Evolutionary conservation across 192 early-diverging fungal species (phyloP).

Genomic region (Umbelopsis sp.): DNA sequence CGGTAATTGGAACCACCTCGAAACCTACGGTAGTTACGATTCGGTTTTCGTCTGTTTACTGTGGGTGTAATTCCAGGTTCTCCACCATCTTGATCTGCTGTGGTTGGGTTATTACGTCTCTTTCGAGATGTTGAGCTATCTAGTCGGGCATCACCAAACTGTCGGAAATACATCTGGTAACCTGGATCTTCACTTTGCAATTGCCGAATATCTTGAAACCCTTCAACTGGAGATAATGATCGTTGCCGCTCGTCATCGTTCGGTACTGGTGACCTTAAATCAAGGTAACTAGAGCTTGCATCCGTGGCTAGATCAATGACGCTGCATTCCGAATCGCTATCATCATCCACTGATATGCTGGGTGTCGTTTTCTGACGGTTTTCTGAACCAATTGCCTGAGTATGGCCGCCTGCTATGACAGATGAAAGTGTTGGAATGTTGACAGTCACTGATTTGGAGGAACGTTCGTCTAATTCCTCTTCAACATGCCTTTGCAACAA

Average conservation of each 20-base stretch:
- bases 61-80: background rate
- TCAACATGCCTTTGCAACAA: slow-evolving; percentile 1
- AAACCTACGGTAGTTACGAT: background rate
- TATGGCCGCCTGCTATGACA: too few species aligned
- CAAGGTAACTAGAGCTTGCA: background rate
- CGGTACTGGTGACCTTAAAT: background rate
- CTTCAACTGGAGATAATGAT: background rate
- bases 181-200: background rate
- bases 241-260: background rate
- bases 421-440: too few species aligned
- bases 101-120: background rate
- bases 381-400: too few species aligned
- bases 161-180: slow-evolving; percentile 5
- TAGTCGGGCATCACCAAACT: background rate
- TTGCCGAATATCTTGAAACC: slow-evolving; percentile 7
- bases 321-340: slow-evolving; percentile 1
- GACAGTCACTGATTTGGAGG: background rate
- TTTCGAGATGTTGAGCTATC: background rate
- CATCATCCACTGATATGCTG: background rate
- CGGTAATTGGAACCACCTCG: background rate
- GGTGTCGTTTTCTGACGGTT: too few species aligned
- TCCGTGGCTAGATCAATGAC: background rate
- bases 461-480: background rate
- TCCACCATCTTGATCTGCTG: background rate
- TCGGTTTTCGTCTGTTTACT: background rate